Percentiles rank a stretch among this genome's conserved stretches.
Conservation (phyloP, 2,329 filamentous ascomycete species). For the Fusarium praegraminearum region DNA sequence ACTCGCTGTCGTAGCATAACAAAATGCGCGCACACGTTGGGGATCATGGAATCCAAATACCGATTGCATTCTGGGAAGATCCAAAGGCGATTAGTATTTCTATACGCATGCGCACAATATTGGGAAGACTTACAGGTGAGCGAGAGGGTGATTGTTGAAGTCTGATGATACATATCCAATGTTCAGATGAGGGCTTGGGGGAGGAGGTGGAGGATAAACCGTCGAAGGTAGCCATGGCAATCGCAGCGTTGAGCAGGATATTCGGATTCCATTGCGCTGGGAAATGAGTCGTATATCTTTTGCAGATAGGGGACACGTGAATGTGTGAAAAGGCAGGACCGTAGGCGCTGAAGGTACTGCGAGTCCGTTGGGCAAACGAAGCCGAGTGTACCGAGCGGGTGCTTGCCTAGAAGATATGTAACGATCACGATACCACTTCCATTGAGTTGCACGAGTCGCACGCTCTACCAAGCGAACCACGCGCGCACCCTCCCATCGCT, state of each 20-base stretch:
- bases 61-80: slow-evolving; percentile 81
- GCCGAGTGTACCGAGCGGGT: slow-evolving; percentile 72
- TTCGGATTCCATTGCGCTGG: slow-evolving; percentile 91
- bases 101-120: background rate
- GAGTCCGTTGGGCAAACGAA: slow-evolving; percentile 77
- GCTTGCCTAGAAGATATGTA: slow-evolving; percentile 72
- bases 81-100: slow-evolving; percentile 14
- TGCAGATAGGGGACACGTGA: slow-evolving; percentile 92
- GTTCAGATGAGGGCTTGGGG: slow-evolving; percentile 85
- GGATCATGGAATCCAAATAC: slow-evolving; percentile 92
- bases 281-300: slow-evolving; percentile 94
- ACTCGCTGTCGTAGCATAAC: slow-evolving; percentile 93
- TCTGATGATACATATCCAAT: slow-evolving; percentile 98
- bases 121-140: slow-evolving; percentile 74
- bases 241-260: slow-evolving; percentile 88
- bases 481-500: slow-evolving; percentile 89
- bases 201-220: slow-evolving; percentile 86
- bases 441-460: slow-evolving; percentile 79
- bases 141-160: slow-evolving; percentile 98
- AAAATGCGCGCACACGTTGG: slow-evolving; percentile 82
- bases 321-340: slow-evolving; percentile 96
- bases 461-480: slow-evolving; percentile 87
- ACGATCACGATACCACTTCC: slow-evolving; percentile 89
- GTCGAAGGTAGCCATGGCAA: slow-evolving; percentile 85
- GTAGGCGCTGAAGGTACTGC: slow-evolving; percentile 90